phyloP scores from a whole-genome alignment of 2,329 filamentous ascomycete genomes.

The Cladorrhinum sp. region DNA sequence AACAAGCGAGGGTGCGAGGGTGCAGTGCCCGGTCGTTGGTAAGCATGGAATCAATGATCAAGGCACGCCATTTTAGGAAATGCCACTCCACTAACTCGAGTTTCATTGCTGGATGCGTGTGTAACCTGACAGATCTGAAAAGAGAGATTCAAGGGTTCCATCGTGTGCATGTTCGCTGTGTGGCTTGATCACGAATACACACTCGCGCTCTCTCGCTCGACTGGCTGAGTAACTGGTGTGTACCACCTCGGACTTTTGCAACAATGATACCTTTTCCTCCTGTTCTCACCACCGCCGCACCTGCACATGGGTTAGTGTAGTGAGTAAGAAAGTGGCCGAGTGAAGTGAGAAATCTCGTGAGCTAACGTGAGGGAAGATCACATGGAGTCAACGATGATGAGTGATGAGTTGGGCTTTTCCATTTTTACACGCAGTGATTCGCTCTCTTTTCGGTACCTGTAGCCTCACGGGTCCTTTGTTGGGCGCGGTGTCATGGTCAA shows the following conservation, averaged over 20 bases:
- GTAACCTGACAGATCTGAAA: not conserved
- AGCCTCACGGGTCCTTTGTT: not conserved
- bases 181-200: too few species aligned
- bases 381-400: constrained; percentile 14
- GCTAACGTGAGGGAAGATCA: constrained; percentile 14
- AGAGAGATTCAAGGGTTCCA: not conserved
- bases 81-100: not conserved
- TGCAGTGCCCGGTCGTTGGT: not conserved
- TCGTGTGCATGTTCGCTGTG: not conserved
- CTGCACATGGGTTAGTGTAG: not conserved
- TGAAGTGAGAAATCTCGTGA: constrained; percentile 1
- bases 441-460: not conserved
- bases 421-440: not conserved
- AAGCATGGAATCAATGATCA: not conserved
- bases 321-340: not conserved
- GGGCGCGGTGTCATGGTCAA: not conserved
- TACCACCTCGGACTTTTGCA: not conserved
- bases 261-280: not conserved
- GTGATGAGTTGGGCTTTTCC: not conserved
- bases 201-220: not conserved
- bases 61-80: not conserved
- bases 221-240: not conserved
- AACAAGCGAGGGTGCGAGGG: not conserved
- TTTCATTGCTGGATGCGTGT: not conserved
- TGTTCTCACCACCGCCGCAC: not conserved